These are phyloP conservation scores for Perkinsela sp. DNA, from an alignment of 208 protist genomes.

Conservation along the genomic window DNA sequence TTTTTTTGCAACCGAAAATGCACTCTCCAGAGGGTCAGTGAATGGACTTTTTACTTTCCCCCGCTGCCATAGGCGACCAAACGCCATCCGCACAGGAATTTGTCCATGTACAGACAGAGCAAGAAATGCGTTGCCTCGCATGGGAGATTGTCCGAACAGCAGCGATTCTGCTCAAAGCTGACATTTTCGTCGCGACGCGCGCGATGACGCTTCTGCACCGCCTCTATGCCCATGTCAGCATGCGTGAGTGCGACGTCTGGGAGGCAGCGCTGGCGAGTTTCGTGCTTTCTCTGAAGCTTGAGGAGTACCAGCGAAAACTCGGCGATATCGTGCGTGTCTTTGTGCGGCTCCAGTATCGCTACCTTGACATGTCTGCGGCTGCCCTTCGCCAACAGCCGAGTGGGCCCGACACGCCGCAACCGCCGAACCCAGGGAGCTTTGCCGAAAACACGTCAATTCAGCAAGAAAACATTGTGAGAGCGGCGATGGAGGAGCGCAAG, in stretches of 20 bases:
- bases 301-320: background rate
- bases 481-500: background rate
- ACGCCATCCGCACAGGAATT: background rate
- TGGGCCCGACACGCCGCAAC: background rate
- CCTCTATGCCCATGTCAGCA: background rate
- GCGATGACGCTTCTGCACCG: background rate
- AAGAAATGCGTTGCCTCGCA: background rate
- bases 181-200: background rate
- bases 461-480: background rate
- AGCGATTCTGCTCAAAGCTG: background rate
- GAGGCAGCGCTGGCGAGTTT: background rate
- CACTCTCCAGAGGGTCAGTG: background rate
- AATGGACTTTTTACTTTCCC: background rate
- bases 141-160: background rate
- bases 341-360: background rate
- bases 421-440: background rate
- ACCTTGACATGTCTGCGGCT: background rate
- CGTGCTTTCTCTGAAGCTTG: background rate
- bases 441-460: background rate
- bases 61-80: background rate
- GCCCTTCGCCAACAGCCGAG: background rate
- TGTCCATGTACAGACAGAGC: background rate
- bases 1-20: background rate
- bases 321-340: background rate
- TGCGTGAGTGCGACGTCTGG: background rate